Conservation (phyloP, 148 eudicot species). For the Polygonum aviculare region DNA sequence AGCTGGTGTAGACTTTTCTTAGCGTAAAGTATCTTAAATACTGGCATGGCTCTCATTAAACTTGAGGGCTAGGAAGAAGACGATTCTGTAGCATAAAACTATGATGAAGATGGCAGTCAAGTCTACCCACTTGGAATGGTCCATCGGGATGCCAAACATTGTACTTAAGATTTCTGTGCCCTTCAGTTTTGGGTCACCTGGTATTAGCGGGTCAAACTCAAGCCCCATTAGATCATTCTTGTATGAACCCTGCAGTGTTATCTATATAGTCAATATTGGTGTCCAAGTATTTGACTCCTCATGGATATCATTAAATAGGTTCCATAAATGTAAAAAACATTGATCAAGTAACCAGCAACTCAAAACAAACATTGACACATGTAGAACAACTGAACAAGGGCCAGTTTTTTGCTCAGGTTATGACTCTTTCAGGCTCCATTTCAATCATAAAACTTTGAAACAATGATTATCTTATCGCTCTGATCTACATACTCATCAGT, state of each 20-base stretch:
- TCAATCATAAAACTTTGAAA: too few species aligned
- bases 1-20: constrained; percentile 50
- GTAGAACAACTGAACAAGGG: too few species aligned
- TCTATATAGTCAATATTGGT: background rate
- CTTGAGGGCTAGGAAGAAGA: constrained; percentile 49
- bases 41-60: constrained; percentile 45
- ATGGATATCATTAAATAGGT: background rate
- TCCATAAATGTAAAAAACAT: too few species aligned
- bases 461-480: too few species aligned
- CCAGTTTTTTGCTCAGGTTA: too few species aligned
- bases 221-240: constrained; percentile 66
- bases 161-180: constrained; percentile 42
- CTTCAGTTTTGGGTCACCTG: constrained; percentile 46
- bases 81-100: constrained; percentile 42
- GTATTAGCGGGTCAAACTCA: constrained; percentile 51
- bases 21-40: constrained; percentile 32
- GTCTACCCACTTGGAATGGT: constrained; percentile 78
- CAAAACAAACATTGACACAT: too few species aligned
- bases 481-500: too few species aligned
- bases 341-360: too few species aligned
- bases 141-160: constrained; percentile 41
- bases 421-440: too few species aligned
- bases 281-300: background rate
- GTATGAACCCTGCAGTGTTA: constrained; percentile 55
- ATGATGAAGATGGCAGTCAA: constrained; percentile 39